Base-by-base conservation (phyloP, 164 flowering plant species). In the Annona cherimola region DNA sequence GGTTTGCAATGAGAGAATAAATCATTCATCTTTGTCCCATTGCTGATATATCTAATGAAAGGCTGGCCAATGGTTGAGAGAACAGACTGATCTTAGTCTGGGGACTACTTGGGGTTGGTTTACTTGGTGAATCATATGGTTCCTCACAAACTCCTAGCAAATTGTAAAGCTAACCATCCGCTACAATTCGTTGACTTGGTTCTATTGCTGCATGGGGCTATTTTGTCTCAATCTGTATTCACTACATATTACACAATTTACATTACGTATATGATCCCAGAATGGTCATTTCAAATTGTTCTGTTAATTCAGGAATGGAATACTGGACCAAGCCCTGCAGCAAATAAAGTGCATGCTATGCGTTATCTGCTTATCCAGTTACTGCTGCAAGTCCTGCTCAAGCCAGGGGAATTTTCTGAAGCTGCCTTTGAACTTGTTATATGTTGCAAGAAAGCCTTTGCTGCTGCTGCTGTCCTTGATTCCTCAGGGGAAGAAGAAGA, bases 331-430 rank as follows among this genome's bases (percentile, higher is more conserved):
- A 75, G 86, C 45, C 45, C 78, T 9, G 80, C 81, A 69, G 85
- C 88, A 64, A 81, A 83, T 72, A 93, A 85, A 71, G 72, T 90
- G 70, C 91, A 83, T 73, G 85, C 95, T 1, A 26, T 96, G 81
- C 86, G 99, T 66, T 89, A 87, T 79, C 79, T 93, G 79, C 91
- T 96, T 62, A 93, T 93, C 78, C 98, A 88, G 73, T 71, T 96
- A 84, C 82, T 89, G 76, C 90, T 91, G 59, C 97, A 93, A 82
- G 80, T 91, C 42, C 87, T 96, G 40, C 95, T 93, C 74, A 88
- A 81, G 18, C 99, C 97, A 14, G 91, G 86, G 55, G 98, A 96
- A 74, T 87, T 84, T 77, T 72, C 81, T 5, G 98, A 93, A 78
- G 86, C 98, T 73, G 89, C 92, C n/a, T 81, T 81, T 67, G 97